Evolutionary conservation across 495 filamentous ascomycete species (phyloP), one percentile per base, ranked within the genome.

Genomic region (Podospora pseudocomata): DNA sequence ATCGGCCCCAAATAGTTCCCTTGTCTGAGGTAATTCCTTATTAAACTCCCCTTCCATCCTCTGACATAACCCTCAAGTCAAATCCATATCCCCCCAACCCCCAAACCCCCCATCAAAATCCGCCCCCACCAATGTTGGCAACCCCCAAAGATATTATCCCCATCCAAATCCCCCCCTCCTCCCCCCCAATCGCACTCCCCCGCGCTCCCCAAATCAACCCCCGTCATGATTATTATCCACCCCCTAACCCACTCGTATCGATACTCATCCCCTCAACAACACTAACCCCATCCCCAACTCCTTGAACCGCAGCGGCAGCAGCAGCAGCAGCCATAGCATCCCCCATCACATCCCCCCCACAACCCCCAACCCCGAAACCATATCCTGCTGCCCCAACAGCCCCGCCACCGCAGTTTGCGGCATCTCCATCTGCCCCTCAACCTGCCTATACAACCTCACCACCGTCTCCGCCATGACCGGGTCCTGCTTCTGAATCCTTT

Each of bases 391-490:
- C 2, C 6, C 16, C 27, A 66, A 11, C 27, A 59, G 7, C 54
- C 28, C 53, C n/a, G 70, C 68, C 57, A 74, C 70, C 19, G 75
- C 63, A 6, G 78, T 70, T 19, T 76, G 76, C 1, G 78, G 78
- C 34, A 74, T 69, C 28, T 77, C 72, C 74, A 81, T 73, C 72
- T 83, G 86, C 4, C 88, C 82, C 71, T 94, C 90, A 5, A 96
- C 92, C 20, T 90, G 86, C 2, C 91, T 84, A 75, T 87, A 84
- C 23, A 97, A 82, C 3, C 93, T 87, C 2, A 96, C 89, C n/a
- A 93, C 80, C 2, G 87, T 82, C 70, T 92, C 88, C 0, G 92
- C 92, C 57, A 86, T 80, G 0, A 79, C 64, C 5, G 83, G 79
- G 63, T 94, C 88, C 34, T 80, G 81, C 67, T 89, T 87, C 11